Percentiles rank a stretch among this genome's conserved stretches.
Conservation (phyloP, 2,329 filamentous ascomycete genomes). For the Fusarium paranaense region DNA sequence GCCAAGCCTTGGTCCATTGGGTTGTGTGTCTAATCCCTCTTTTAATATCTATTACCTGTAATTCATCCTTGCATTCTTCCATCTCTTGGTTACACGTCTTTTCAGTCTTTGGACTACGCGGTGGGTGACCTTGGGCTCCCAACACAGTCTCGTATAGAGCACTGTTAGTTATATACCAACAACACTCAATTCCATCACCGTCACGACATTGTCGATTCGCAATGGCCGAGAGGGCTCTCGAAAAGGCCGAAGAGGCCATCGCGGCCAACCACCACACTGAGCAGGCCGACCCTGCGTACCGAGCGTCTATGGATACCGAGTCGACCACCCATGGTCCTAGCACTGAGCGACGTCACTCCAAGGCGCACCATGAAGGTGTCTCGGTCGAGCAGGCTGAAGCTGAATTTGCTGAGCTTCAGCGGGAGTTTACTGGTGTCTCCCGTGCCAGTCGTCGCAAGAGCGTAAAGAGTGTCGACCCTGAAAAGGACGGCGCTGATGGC, state of each 20-base stretch:
- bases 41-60: conserved; percentile 1
- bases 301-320: conserved; percentile 43
- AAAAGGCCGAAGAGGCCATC: conserved; percentile 46
- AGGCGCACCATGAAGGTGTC: conserved; percentile 58
- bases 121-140: conserved; percentile 45
- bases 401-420: conserved; percentile 76
- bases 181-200: background rate
- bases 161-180: conserved; percentile 18
- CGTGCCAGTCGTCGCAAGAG: conserved; percentile 56
- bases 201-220: background rate
- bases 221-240: conserved; percentile 47
- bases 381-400: conserved; percentile 75
- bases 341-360: conserved; percentile 33
- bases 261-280: conserved; percentile 44
- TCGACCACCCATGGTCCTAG: conserved; percentile 44
- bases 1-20: conserved; percentile 12
- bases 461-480: conserved; percentile 60
- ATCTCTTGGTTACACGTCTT: background rate
- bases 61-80: background rate
- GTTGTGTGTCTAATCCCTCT: conserved; percentile 11
- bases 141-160: conserved; percentile 33
- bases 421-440: conserved; percentile 69
- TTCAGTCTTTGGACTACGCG: conserved; percentile 20
- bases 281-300: conserved; percentile 39
- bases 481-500: conserved; percentile 62